Evolutionary conservation across 2,329 filamentous ascomycete genomes (phyloP).

Genomic region (Tricladium varicosporioides): DNA sequence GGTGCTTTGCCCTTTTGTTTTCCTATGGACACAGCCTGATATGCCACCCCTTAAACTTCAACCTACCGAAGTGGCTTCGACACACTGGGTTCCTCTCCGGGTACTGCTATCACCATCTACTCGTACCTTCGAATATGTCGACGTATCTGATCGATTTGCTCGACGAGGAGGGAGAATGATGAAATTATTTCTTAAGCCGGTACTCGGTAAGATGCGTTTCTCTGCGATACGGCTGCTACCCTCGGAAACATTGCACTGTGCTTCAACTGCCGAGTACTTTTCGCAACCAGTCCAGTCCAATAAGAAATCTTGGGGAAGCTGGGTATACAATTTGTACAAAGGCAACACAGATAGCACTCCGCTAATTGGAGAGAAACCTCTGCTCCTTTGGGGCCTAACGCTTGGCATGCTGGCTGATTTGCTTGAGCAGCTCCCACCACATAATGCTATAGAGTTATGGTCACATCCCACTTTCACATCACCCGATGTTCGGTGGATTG

Average conservation of each 20-base stretch:
- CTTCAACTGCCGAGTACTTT: conserved; percentile 49
- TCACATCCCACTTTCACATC: conserved; percentile 67
- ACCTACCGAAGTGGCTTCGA: conserved; percentile 65
- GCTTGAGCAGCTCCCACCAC: conserved; percentile 63
- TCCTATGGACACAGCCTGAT: conserved; percentile 55
- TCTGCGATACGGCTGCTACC: conserved; percentile 62
- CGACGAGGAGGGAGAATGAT: conserved; percentile 53
- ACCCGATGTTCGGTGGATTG: conserved; percentile 56
- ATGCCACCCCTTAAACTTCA: conserved; percentile 60
- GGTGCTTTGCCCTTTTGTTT: conserved; percentile 69
- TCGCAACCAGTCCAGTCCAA: conserved; percentile 4
- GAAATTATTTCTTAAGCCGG: conserved; percentile 51
- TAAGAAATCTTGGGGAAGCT: conserved; percentile 5
- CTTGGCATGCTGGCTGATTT: conserved; percentile 67
- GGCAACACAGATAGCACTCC: conserved; percentile 24
- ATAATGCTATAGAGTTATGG: conserved; percentile 60
- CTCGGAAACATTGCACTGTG: conserved; percentile 58
- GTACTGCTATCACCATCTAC: conserved; percentile 57
- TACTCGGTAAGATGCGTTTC: conserved; percentile 66
- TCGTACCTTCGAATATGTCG: conserved; percentile 61
- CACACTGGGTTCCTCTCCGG: conserved; percentile 66
- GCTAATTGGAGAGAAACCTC: conserved; percentile 35
- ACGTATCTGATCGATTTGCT: conserved; percentile 60
- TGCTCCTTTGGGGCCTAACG: conserved; percentile 68
- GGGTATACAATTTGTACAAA: conserved; percentile 30